Evolutionary conservation across 139 green algal genomes (phyloP), one percentile per base, ranked within the genome.

Genomic region (Choricystis sp.): DNA sequence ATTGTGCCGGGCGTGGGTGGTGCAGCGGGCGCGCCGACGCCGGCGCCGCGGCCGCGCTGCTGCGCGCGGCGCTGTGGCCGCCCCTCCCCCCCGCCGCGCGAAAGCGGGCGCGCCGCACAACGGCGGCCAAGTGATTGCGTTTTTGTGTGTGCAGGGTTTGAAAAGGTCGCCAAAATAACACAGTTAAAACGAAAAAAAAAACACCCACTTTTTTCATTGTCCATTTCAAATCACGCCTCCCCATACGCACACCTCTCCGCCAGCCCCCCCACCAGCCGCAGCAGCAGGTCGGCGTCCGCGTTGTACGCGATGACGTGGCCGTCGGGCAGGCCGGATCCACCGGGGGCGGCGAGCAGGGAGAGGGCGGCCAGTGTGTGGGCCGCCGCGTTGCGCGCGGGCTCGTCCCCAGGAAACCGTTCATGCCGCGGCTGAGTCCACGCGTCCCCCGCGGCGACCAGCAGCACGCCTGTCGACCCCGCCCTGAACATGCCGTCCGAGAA

Each of bases 281-380:
- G 40, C 40, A 9, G 40, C 40, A 52, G 16, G 9, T 9, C 40
- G 9, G 40, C 9, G 40, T 16, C 16, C 9, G 40, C 40, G 40
- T 92, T 85, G 75, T 81, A 90, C 4, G 83, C 85, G 29, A 88
- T 71, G 22, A 89, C 63, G 56, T 92, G 85, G n/a, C 78, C 85
- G 1, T 64, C 28, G 0, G 85, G 84, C n/a, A 92, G 31, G 19
- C 85, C 84, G 22, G 57, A 24, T 26, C 77, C 67, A n/a, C 85
- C 85, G 1, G 26, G 28, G 3, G 59, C 19, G 3, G 61, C 72
- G 29, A 87, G 63, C 29, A 92, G 76, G 4, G 82, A 67, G 3
- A 92, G 60, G 65, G 89, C 80, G 19, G 88, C 88, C 25, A 88
- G 65, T 23, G 89, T 67, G 57, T 90, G 76, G 16, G 84, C 62